Conservation (phyloP, 2,329 filamentous ascomycete species). For the Exophiala sp. region DNA sequence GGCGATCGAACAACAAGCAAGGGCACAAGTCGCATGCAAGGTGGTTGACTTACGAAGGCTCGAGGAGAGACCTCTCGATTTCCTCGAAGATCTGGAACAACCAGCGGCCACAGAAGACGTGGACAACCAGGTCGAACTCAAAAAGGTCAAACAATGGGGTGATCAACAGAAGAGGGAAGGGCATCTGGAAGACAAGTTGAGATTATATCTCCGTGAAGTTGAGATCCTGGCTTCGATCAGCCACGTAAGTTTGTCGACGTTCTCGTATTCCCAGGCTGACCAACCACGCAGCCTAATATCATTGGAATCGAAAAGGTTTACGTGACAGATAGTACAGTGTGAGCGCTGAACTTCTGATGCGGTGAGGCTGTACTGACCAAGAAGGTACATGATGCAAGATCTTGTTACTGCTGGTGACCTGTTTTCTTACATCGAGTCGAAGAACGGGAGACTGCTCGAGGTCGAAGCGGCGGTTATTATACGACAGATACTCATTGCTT, state of each 20-base stretch:
- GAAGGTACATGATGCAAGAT: conserved; percentile 60
- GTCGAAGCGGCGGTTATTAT: conserved; percentile 54
- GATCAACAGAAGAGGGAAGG: conserved; percentile 23
- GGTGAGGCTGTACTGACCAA: conserved; percentile 11
- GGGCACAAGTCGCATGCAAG: conserved; percentile 45
- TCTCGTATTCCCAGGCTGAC: not conserved
- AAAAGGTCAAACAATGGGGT: conserved; percentile 23
- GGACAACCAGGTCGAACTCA: conserved; percentile 14
- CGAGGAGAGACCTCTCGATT: conserved; percentile 14
- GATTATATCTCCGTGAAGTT: conserved; percentile 38
- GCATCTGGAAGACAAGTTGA: conserved; percentile 32
- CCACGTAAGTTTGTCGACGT: conserved; percentile 43
- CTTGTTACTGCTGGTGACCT: conserved; percentile 59
- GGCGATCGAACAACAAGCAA: conserved; percentile 34
- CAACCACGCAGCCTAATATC: conserved; percentile 53
- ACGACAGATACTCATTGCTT: conserved; percentile 54
- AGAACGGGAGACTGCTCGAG: conserved; percentile 46
- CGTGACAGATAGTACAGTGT: conserved; percentile 51
- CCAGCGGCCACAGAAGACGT: conserved; percentile 26
- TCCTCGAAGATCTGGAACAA: conserved; percentile 12
- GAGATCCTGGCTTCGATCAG: conserved; percentile 50
- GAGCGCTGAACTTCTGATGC: conserved; percentile 22
- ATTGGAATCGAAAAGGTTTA: conserved; percentile 56
- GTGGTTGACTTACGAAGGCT: conserved; percentile 38
- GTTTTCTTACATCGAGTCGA: conserved; percentile 56